Base-by-base conservation (phyloP, 1,284 basidiomycete genomes). In the Malassezia dermatis region DNA sequence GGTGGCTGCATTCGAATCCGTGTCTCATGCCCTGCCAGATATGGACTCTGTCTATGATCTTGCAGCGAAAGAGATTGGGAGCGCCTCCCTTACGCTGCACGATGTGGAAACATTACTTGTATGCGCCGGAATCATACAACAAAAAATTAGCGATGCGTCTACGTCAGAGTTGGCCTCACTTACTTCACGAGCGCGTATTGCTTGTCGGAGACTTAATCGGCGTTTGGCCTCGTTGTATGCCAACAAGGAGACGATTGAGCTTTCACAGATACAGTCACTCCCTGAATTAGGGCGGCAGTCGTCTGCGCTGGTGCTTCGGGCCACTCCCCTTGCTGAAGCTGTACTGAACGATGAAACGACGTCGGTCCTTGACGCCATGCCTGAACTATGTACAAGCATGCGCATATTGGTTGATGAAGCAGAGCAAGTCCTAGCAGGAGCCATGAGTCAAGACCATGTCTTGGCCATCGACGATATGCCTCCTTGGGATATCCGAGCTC, bases 401-500 rank as follows among this genome's bases (percentile, higher is more conserved):
- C 34, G 48, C 75, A 88, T 23, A 87, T 90, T 74, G 86, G 89
- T 81, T 86, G 86, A 58, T 48, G 77, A 48, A 7, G 19, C 28
- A 17, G n/a, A 46, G 48, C 32, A 35, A 12, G 32, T 24, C 45
- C 39, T 23, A 37, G 45, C 34, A 48, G 32, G 62, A 53, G 40
- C 28, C 45, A 39, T 47, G 44, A 17, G 23, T n/a, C 26, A 27
- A n/a, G 32, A 32, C n/a, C 44, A 46, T 46, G 44, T 46, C 10
- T 40, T 39, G 19, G 15, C 49, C 30, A 61, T 73, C 51, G 44
- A 51, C 27, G 70, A 66, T 24, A 35, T 56, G 1, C 52, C 48
- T 3, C 94, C 94, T 0, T 98, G 93, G 93, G 78, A 89, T 0
- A 78, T 81, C 0, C 82, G 94, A n/a, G 82, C 93, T 4, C 81